These are phyloP conservation scores for Mortierella sp. DNA, from an alignment of 371 early-diverging fungal genomes.

Conservation along the genomic window DNA sequence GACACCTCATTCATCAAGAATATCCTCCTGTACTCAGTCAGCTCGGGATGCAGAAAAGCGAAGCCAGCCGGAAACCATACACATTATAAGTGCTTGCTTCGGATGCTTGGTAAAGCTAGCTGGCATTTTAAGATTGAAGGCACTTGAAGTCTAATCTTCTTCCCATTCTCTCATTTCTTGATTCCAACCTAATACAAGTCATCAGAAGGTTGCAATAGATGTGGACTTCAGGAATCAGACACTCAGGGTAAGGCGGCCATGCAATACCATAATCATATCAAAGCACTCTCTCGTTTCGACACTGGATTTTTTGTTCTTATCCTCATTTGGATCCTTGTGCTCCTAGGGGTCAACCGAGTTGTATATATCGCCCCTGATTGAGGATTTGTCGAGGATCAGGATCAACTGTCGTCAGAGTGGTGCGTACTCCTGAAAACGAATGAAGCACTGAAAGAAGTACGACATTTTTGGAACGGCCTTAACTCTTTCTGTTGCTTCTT, in stretches of 20 bases:
- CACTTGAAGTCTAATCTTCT: neutral
- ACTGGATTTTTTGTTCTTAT: too few species aligned
- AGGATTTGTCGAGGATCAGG: conserved; percentile 59
- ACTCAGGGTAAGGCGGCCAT: conserved; percentile 32
- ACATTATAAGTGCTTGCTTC: conserved; percentile 47
- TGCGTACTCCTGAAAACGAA: too few species aligned
- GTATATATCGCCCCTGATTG: conserved; percentile 65
- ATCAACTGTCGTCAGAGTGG: conserved; percentile 75
- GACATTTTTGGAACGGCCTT: neutral
- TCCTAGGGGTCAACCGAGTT: conserved; percentile 76
- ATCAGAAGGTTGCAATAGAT: conserved; percentile 65
- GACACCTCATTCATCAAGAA: too few species aligned
- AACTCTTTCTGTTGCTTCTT: neutral
- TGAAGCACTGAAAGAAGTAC: conserved; percentile 4
- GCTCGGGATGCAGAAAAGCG: conserved; percentile 41
- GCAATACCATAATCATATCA: too few species aligned
- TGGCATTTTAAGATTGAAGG: too few species aligned
- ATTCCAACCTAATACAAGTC: conserved; percentile 42
- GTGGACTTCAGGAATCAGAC: conserved; percentile 59
- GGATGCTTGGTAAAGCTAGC: too few species aligned
- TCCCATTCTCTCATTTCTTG: neutral
- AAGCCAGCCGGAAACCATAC: conserved; percentile 33
- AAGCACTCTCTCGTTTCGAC: too few species aligned
- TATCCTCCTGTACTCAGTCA: too few species aligned
- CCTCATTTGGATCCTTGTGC: too few species aligned